Evolutionary conservation across 2,329 filamentous ascomycete species (phyloP).

Genomic region (Rosellinia necatrix): DNA sequence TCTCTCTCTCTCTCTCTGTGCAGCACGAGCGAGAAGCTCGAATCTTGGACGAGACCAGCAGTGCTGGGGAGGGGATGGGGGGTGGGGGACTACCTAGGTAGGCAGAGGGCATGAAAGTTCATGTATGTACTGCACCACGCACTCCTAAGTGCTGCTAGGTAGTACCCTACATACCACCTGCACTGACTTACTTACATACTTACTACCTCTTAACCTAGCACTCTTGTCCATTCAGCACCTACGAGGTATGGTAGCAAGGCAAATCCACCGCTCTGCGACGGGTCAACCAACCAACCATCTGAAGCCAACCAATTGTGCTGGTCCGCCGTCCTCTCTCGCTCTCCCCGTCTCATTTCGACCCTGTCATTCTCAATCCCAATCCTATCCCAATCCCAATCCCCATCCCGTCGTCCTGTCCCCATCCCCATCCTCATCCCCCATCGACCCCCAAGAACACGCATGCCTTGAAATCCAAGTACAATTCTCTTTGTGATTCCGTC

Average conservation of each 20-base stretch:
- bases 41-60: too few species aligned
- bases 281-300: constrained; percentile 17
- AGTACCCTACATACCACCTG: too few species aligned
- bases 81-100: neutral
- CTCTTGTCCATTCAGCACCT: neutral
- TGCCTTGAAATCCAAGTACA: constrained; percentile 25
- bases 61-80: too few species aligned
- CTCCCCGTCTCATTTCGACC: constrained; percentile 28
- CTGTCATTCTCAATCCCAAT: constrained; percentile 18
- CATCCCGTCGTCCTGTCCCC: neutral
- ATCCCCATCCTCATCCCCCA: constrained; percentile 1
- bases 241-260: too few species aligned
- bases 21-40: too few species aligned
- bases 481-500: constrained; percentile 27
- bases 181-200: neutral
- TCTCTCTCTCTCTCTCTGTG: too few species aligned
- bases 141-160: too few species aligned
- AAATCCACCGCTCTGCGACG: constrained; percentile 7
- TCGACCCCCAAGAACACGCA: constrained; percentile 15
- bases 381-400: neutral
- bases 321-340: constrained; percentile 17
- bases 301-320: constrained; percentile 23
- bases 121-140: too few species aligned
- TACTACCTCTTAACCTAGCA: neutral
- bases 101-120: neutral